Evolutionary conservation across 352 stramenopile genomes (phyloP).

Genomic region (Globisporangium ultimum): DNA sequence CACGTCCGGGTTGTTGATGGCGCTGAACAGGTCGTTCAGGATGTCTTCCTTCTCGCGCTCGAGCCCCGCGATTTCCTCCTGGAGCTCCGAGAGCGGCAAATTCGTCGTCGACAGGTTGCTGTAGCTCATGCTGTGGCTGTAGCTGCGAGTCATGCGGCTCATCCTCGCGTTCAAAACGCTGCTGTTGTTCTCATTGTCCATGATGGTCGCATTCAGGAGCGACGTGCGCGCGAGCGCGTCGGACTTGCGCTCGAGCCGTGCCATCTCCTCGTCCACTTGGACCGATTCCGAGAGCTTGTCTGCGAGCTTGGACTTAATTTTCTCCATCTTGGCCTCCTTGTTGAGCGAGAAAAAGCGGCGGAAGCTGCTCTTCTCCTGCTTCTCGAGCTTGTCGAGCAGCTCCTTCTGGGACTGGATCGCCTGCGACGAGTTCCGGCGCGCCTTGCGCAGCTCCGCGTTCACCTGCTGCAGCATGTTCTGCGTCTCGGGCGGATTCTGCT

Average conservation of each 20-base stretch:
- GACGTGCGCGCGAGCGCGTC: slow-evolving; percentile 57
- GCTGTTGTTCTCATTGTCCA: background rate
- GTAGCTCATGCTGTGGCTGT: slow-evolving; percentile 15
- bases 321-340: slow-evolving; percentile 65
- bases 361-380: slow-evolving; percentile 57
- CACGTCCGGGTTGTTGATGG: slow-evolving; percentile 55
- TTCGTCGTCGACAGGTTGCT: slow-evolving; percentile 18
- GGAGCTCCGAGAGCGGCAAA: slow-evolving; percentile 32
- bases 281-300: slow-evolving; percentile 74
- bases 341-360: slow-evolving; percentile 73
- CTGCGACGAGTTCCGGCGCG: slow-evolving; percentile 57
- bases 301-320: slow-evolving; percentile 62
- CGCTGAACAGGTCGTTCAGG: slow-evolving; percentile 56
- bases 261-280: slow-evolving; percentile 58
- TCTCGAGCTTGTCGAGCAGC: slow-evolving; percentile 79
- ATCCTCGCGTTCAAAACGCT: slow-evolving; percentile 4
- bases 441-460: slow-evolving; percentile 52
- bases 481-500: slow-evolving; percentile 20
- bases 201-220: slow-evolving; percentile 20
- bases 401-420: slow-evolving; percentile 83
- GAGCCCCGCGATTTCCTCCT: slow-evolving; percentile 58
- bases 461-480: slow-evolving; percentile 27
- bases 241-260: slow-evolving; percentile 63
- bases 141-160: background rate
- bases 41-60: slow-evolving; percentile 76